Conservation (phyloP, 345 rosid species). For the Heritiera fomes region DNA sequence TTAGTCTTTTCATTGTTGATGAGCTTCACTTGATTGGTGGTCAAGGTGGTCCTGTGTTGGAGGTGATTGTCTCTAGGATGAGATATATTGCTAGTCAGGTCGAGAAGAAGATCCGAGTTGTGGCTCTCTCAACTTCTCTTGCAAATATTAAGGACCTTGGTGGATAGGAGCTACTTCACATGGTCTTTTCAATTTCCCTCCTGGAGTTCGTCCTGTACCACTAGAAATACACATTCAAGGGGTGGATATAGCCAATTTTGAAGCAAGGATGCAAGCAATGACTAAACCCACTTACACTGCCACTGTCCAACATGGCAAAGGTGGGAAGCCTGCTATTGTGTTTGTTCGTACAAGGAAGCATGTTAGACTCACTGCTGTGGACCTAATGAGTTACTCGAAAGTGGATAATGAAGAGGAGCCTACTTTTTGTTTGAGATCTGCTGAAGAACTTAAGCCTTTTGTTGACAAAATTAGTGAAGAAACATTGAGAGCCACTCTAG, state of each 20-base stretch:
- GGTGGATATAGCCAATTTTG: slow-evolving; percentile 82
- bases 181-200: slow-evolving; percentile 90
- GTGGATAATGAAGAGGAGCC: slow-evolving; percentile 57
- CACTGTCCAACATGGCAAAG: slow-evolving; percentile 77
- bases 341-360: slow-evolving; percentile 93
- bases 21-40: slow-evolving; percentile 97
- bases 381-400: slow-evolving; percentile 83
- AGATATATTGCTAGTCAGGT: slow-evolving; percentile 81
- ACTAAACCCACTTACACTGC: slow-evolving; percentile 86
- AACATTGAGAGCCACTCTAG: slow-evolving; percentile 65
- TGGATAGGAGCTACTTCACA: slow-evolving; percentile 92
- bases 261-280: slow-evolving; percentile 98
- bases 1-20: slow-evolving; percentile 88
- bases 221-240: slow-evolving; percentile 93
- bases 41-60: slow-evolving; percentile 88
- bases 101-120: slow-evolving; percentile 79
- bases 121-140: slow-evolving; percentile 92
- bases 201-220: slow-evolving; percentile 93
- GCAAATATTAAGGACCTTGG: slow-evolving; percentile 97
- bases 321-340: slow-evolving; percentile 74
- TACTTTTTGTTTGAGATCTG: slow-evolving; percentile 51
- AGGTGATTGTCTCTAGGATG: slow-evolving; percentile 93
- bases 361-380: slow-evolving; percentile 82
- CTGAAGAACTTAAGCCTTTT: slow-evolving; percentile 64
- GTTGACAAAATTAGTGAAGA: slow-evolving; percentile 57